Percentiles rank a stretch among this genome's conserved stretches.
Conservation (phyloP, 2,329 filamentous ascomycete genomes). For the Pseudogymnoascus sp. region DNA sequence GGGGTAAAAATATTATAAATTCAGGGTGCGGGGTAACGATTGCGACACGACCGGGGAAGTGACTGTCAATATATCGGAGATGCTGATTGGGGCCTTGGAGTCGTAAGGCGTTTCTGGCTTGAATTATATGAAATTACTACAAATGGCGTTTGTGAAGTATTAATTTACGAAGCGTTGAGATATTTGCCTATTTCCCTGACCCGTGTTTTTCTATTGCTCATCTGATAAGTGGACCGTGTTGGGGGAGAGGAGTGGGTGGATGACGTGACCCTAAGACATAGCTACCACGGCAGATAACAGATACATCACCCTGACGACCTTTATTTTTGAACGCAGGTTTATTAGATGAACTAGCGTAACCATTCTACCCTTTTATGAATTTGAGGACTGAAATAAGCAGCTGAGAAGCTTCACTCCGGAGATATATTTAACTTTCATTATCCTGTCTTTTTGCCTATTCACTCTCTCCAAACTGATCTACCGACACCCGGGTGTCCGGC, state of each 20-base stretch:
- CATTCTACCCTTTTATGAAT: not conserved
- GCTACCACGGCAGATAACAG: not conserved
- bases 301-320: not conserved
- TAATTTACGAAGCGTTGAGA: not conserved
- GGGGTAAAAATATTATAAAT: not conserved
- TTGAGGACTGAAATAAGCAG: not conserved
- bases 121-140: not conserved
- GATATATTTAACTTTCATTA: not conserved
- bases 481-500: not conserved
- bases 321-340: not conserved
- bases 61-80: not conserved
- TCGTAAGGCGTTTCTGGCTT: not conserved
- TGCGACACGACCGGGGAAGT: not conserved
- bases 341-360: not conserved
- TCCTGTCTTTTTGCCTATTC: not conserved
- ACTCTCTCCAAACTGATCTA: not conserved
- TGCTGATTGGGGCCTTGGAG: not conserved
- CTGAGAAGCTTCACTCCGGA: not conserved
- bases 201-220: slow-evolving; percentile 8
- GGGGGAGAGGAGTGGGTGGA: not conserved
- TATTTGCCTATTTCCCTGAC: not conserved
- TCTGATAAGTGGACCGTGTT: slow-evolving; percentile 4
- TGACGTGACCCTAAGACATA: not conserved
- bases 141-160: slow-evolving; percentile 1
- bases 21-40: slow-evolving; percentile 1